Conservation (phyloP, 306 rosid species). For the Fragaria iinumae region DNA sequence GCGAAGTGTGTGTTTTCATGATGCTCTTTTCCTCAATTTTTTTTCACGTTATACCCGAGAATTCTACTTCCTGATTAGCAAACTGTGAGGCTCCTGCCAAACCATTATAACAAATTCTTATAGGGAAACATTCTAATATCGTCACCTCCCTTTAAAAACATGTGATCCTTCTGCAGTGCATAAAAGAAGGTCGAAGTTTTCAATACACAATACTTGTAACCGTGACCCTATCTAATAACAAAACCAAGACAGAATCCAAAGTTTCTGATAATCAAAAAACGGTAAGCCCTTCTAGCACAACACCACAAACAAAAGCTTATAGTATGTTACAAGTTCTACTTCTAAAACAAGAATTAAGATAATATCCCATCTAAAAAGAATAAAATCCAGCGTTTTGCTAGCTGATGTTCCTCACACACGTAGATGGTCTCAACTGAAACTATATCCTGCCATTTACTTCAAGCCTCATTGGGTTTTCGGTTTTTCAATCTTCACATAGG, state of each 20-base stretch:
- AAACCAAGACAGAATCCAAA: not conserved
- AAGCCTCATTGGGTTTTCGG: slow-evolving; percentile 56
- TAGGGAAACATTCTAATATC: not conserved
- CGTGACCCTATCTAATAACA: slow-evolving; percentile 2
- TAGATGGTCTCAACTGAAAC: slow-evolving; percentile 28
- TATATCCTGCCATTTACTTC: slow-evolving; percentile 23
- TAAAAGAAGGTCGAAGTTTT: not conserved
- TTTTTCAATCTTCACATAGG: slow-evolving; percentile 75
- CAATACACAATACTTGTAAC: not conserved
- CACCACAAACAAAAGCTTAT: slow-evolving; percentile 7
- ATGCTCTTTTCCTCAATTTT: too few species aligned
- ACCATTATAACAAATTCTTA: not conserved
- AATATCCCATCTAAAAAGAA: slow-evolving; percentile 7
- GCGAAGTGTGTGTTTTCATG: too few species aligned
- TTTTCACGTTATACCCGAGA: too few species aligned
- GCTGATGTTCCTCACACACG: slow-evolving; percentile 26
- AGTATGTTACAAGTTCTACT: slow-evolving; percentile 50
- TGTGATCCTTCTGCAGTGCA: not conserved
- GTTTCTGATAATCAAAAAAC: too few species aligned
- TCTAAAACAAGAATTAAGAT: slow-evolving; percentile 32
- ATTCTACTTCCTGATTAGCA: too few species aligned
- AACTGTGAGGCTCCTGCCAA: too few species aligned
- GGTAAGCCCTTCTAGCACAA: not conserved
- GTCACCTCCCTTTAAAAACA: not conserved
- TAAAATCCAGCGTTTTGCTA: slow-evolving; percentile 25